Conservation (phyloP, 192 early-diverging fungal species). For the Coemansia sp. region DNA sequence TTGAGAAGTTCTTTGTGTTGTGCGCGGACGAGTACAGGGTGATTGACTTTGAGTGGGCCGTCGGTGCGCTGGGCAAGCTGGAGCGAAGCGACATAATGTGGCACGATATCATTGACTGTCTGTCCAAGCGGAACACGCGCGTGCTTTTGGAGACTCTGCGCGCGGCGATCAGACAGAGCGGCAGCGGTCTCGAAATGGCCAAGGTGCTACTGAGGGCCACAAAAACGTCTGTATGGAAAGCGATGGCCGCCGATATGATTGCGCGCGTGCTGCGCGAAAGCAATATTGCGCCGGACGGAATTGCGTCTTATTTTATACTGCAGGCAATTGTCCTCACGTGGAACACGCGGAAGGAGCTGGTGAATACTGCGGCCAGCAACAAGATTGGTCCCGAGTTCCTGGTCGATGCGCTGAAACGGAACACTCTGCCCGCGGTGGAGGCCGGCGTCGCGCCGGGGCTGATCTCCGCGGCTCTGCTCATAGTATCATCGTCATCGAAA, state of each 20-base stretch:
- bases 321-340: slow-evolving; percentile 8
- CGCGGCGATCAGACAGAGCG: neutral
- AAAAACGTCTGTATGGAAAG: neutral
- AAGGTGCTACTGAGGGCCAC: slow-evolving; percentile 8
- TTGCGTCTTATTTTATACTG: slow-evolving; percentile 2
- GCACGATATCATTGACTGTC: slow-evolving; percentile 10
- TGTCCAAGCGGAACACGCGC: slow-evolving; percentile 6
- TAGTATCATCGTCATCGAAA: slow-evolving; percentile 13
- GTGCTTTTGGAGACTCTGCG: slow-evolving; percentile 11
- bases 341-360: neutral
- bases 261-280: slow-evolving; percentile 4
- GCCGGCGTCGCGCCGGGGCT: slow-evolving; percentile 1
- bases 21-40: slow-evolving; percentile 14
- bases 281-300: neutral
- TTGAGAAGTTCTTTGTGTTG: slow-evolving; percentile 15
- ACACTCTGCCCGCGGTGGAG: slow-evolving; percentile 5
- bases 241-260: slow-evolving; percentile 12
- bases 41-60: slow-evolving; percentile 37
- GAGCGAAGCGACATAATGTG: neutral
- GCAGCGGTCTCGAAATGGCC: neutral
- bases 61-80: slow-evolving; percentile 1
- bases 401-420: slow-evolving; percentile 4
- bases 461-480: slow-evolving; percentile 7
- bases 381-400: neutral
- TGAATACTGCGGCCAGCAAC: neutral